Evolutionary conservation across 306 rosid species (phyloP), one percentile per base, ranked within the genome.

Genomic region (Sicyos edulis): DNA sequence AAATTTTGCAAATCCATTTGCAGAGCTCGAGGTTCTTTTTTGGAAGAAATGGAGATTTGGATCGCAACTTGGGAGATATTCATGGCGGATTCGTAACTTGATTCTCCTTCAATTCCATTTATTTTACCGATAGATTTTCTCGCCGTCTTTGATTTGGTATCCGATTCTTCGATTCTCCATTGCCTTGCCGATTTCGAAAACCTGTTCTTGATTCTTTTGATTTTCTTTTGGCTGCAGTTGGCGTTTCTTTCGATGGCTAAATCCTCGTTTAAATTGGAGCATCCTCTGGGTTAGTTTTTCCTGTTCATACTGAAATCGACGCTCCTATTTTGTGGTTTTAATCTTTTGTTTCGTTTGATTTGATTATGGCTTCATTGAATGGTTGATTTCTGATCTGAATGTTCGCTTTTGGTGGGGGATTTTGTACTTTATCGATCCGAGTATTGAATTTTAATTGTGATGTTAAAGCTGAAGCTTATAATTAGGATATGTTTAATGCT

Each of bases 221-320:
- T 77, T 56, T 53, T 65, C 75, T 54, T 53, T 71, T 10, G 75
- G 52, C 34, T 24, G 50, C 52, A 54, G 75, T 78, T 54, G 29
- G 59, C 53, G 76, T 63, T 6, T 50, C 76, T 73, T 59, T 50
- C 76, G 62, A 82, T 78, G 83, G 81, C 80, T 10, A 82, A 78
- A 32, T 76, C 71, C 55, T 72, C 82, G 29, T 85, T 78, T 57
- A 82, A 80, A 80, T 59, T 76, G 80, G 86, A 78, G 26, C 83
- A 70, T 79, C 81, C 86, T 26, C 80, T 85, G 29, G 85, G 89
- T 85, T 80, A 58, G 86, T 62, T 24, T 65, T 58, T 37, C 42
- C 14, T 69, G 4, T n/a, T 16, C 1, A 0, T 51, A 7, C 52
- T 9, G 5, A 3, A 12, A 6, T 62, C 32, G 2, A 17, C 2